These are phyloP conservation scores for Colletotrichum liriopes DNA, from an alignment of 2,329 filamentous ascomycete species.

Conservation along the genomic window DNA sequence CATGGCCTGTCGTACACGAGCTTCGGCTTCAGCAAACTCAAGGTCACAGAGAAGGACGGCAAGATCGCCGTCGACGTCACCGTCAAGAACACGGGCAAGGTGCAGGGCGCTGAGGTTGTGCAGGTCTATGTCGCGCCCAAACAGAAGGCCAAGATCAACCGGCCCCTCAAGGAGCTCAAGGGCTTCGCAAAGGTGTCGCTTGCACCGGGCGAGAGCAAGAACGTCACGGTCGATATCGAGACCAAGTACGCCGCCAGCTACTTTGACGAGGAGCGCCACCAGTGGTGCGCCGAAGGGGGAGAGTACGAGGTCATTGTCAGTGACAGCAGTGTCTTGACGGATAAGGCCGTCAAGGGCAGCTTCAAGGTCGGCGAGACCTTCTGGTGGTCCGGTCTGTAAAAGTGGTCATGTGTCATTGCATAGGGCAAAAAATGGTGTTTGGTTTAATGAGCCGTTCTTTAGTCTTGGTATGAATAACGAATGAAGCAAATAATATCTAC, in stretches of 20 bases:
- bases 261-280: conserved; percentile 77
- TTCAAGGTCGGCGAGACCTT: conserved; percentile 74
- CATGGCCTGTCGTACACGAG: conserved; percentile 80
- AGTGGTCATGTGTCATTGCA: neutral
- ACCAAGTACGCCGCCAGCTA: conserved; percentile 79
- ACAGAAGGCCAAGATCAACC: conserved; percentile 63
- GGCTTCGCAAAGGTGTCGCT: conserved; percentile 73
- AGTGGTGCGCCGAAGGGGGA: conserved; percentile 78
- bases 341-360: conserved; percentile 62
- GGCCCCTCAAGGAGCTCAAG: conserved; percentile 70
- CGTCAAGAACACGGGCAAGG: conserved; percentile 69
- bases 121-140: conserved; percentile 67
- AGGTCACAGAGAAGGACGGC: conserved; percentile 56
- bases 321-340: conserved; percentile 67
- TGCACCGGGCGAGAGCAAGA: conserved; percentile 71
- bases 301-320: conserved; percentile 75
- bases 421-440: neutral
- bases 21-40: conserved; percentile 67
- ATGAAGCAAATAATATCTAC: neutral
- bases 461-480: conserved; percentile 14
- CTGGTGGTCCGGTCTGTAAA: conserved; percentile 77
- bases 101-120: conserved; percentile 62
- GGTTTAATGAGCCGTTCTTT: neutral
- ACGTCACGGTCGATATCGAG: conserved; percentile 69
- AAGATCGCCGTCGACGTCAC: conserved; percentile 62